Evolutionary conservation across 2,329 filamentous ascomycete species (phyloP), one percentile per base, ranked within the genome.

Genomic region (Cercospora nicotianae): DNA sequence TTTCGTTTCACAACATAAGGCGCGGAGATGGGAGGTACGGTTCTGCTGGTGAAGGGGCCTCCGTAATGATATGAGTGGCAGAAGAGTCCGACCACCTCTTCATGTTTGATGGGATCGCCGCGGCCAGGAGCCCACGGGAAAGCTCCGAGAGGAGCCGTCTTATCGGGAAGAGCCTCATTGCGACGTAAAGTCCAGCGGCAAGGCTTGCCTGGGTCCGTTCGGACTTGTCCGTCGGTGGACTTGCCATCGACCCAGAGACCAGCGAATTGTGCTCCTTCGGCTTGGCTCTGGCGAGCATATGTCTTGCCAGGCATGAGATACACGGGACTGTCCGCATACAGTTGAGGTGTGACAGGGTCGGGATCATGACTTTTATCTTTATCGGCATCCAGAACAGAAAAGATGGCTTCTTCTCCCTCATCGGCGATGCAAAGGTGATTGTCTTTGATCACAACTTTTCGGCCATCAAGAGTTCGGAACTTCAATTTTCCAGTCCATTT

Each of bases 71-170:
- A 28, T 28, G 26, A 28, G 26, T 28, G 26, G 26, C 26, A 28
- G 26, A 28, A 28, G 5, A 28, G 26, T 5, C 26, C 26, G 26
- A 28, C 5, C 26, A 28, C 26, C 3, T 28, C 26, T 28, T 28
- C 26, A 28, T 28, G 51, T 4, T 16, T 7, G 28, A 57, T 57
- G 3, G 8, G 3, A 28, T 28, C 51, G 0, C n/a, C 1, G 0
- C 16, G 51, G 5, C n/a, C 51, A 2, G 51, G 51, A 3, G 1
- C 51, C 51, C 51, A 57, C 16, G 4, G 1, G 1, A 1, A 0
- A 10, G 28, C 6, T 28, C 7, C 8, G 3, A 13, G 1, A 1
- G 23, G 51, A 18, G 4, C 0, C 0, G n/a, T 2, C 3, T 30
- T 57, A 0, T 1, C 30, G 1, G 51, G 51, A 0, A 57, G 28